These are phyloP conservation scores for Sarocladiaceae sp. DNA, from an alignment of 2,329 filamentous ascomycete genomes.

Conservation along the genomic window DNA sequence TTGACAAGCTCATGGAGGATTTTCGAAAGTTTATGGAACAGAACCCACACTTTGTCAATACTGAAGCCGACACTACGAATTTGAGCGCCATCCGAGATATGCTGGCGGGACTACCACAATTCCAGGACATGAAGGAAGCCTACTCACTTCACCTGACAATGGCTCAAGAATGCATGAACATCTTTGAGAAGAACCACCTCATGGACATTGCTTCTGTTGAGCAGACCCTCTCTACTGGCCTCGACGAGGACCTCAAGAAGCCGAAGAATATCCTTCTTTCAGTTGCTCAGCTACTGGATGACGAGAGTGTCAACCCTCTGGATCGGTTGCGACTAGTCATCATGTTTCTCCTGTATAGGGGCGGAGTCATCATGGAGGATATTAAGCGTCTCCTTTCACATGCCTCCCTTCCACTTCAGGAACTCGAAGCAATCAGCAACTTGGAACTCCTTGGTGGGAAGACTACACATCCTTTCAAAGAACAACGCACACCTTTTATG, in stretches of 20 bases:
- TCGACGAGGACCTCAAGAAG: slow-evolving; percentile 89
- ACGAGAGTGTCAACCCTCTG: slow-evolving; percentile 64
- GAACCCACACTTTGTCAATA: slow-evolving; percentile 87
- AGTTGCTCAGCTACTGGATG: slow-evolving; percentile 82
- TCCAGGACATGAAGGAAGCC: slow-evolving; percentile 90
- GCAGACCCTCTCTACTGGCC: slow-evolving; percentile 84
- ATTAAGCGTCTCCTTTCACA: slow-evolving; percentile 81
- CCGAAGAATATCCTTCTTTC: slow-evolving; percentile 86
- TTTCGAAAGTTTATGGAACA: slow-evolving; percentile 89
- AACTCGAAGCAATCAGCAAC: slow-evolving; percentile 71
- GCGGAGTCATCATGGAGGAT: slow-evolving; percentile 80
- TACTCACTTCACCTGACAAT: slow-evolving; percentile 94
- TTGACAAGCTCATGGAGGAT: slow-evolving; percentile 87
- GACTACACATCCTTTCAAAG: slow-evolving; percentile 67
- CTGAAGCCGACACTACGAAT: slow-evolving; percentile 64
- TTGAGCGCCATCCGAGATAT: slow-evolving; percentile 95
- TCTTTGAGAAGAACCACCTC: slow-evolving; percentile 81
- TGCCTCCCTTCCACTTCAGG: slow-evolving; percentile 68
- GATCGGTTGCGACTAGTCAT: slow-evolving; percentile 84
- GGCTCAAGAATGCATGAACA: slow-evolving; percentile 96
- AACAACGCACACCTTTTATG: slow-evolving; percentile 59
- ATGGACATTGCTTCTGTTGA: slow-evolving; percentile 84
- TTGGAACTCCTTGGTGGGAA: slow-evolving; percentile 78
- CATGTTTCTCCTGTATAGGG: slow-evolving; percentile 80
- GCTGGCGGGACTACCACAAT: slow-evolving; percentile 90